Base-by-base conservation (phyloP, 495 filamentous ascomycete species). In the Tricharina praecox region DNA sequence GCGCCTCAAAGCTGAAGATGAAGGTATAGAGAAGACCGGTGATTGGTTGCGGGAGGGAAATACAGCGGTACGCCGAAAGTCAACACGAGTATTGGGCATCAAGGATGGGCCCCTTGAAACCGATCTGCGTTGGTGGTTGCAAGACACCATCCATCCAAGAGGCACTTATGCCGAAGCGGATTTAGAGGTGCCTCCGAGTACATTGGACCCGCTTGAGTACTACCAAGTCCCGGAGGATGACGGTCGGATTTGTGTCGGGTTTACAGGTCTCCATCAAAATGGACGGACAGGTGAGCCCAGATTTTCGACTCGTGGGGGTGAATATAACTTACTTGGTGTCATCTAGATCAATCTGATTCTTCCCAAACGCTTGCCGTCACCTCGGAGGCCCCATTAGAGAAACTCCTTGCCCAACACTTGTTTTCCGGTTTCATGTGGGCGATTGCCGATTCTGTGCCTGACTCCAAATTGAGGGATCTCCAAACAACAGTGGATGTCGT, bases 401-500 rank as follows among this genome's bases (percentile, higher is more conserved):
- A 4, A 13, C 20, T 19, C 15, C 25, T 46, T 8, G 42, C 53
- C 4, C 51, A 50, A 38, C 38, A 56, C 13, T 47, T 56, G 26
- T 53, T 56, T 25, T 53, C 53, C 4, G 18, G 40, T 0, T 56
- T 56, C 16, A 53, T 55, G 53, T 47, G 43, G 43, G 43, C 43
- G 8, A 46, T 46, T 46, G 23, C 43, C 3, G 19, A 44, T 9
- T 4, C 20, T 9, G 20, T 44, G 8, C 23, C 43, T 9, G n/a
- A n/a, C n/a, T n/a, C n/a, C n/a, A n/a, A n/a, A n/a, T n/a, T n/a
- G n/a, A n/a, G n/a, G n/a, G n/a, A n/a, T n/a, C n/a, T n/a, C n/a
- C n/a, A n/a, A n/a, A n/a, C n/a, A n/a, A n/a, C n/a, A n/a, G 4
- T 13, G 4, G 43, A 46, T 5, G 15, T 33, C 15, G 7, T 19